phyloP scores from a whole-genome alignment of 345 rosid genomes.

The Lepidium sativum region DNA sequence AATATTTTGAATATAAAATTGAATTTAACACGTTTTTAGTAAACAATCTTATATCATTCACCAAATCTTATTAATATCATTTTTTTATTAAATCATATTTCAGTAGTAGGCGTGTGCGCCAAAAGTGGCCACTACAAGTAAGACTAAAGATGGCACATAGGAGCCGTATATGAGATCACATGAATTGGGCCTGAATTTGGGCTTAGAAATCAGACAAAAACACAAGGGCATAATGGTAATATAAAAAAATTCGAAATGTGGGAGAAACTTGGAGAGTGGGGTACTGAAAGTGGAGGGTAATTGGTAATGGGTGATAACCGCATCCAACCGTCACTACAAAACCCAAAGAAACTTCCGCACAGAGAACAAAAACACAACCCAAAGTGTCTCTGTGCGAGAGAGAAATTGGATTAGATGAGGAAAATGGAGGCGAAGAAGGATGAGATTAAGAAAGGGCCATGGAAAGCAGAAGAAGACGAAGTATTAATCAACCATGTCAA shows the following conservation, averaged over 20 bases:
- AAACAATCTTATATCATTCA: neutral
- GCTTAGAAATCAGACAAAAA: neutral
- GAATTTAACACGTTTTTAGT: neutral
- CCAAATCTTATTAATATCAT: no score
- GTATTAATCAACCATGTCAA: conserved; percentile 65
- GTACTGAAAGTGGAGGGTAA: conserved; percentile 24
- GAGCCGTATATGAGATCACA: neutral
- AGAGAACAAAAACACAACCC: neutral
- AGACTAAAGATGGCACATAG: neutral
- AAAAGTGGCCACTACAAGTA: neutral
- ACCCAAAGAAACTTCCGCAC: conserved; percentile 3
- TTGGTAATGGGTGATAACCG: conserved; percentile 35
- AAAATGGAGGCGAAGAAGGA: conserved; percentile 39
- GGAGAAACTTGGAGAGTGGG: conserved; percentile 39
- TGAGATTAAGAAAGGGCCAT: conserved; percentile 77
- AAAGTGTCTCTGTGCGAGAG: neutral
- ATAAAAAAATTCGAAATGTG: neutral
- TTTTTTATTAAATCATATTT: no score
- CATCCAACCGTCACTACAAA: conserved; percentile 33
- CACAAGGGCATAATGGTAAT: neutral
- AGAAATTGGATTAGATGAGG: neutral
- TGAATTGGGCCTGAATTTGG: conserved; percentile 6
- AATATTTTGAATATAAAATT: neutral
- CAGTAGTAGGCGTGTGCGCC: no score
- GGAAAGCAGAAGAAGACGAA: conserved; percentile 91